A percentile compares a stretch with the other conserved stretches of the same genome.
phyloP scores from a whole-genome alignment of 2,329 filamentous ascomycete genomes.

The Ceratocystis eucalypticola region DNA sequence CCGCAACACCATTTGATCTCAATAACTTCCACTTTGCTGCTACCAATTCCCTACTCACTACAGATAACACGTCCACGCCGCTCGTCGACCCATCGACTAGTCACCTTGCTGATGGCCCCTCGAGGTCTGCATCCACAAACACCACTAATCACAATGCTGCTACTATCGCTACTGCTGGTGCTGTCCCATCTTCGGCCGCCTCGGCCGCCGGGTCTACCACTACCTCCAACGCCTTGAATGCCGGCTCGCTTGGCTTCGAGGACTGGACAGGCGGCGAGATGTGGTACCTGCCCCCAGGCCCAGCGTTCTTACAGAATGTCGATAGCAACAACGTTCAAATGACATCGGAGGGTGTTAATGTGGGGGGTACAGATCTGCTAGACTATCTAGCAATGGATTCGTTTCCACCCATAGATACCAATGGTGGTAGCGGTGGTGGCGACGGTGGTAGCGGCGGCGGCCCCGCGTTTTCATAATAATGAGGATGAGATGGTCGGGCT shows the following conservation, averaged over 20 bases:
- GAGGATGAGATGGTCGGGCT: too few species aligned
- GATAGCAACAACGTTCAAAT: conserved; percentile 48
- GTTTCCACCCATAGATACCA: conserved; percentile 13
- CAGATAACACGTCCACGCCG: background rate
- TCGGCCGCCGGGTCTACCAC: background rate
- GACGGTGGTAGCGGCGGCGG: background rate
- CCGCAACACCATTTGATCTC: conserved; percentile 49
- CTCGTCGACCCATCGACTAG: background rate
- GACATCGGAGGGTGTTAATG: conserved; percentile 54
- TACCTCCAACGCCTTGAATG: conserved; percentile 21
- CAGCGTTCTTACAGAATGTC: conserved; percentile 52
- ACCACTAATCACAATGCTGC: conserved; percentile 6
- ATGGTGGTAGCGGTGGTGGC: background rate
- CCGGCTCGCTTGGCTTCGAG: conserved; percentile 29
- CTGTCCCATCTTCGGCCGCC: background rate
- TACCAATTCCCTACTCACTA: conserved; percentile 30
- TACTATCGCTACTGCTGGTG: background rate
- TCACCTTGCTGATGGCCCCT: background rate
- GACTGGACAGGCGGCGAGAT: conserved; percentile 46
- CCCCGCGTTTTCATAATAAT: background rate
- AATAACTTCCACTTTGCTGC: conserved; percentile 42
- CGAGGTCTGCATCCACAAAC: background rate
- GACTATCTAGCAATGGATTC: conserved; percentile 54
- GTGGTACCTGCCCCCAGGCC: conserved; percentile 53
- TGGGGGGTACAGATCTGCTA: conserved; percentile 51